Evolutionary conservation across 805 yeast species (phyloP).

Genomic region (Candida pseudoglaebosa): DNA sequence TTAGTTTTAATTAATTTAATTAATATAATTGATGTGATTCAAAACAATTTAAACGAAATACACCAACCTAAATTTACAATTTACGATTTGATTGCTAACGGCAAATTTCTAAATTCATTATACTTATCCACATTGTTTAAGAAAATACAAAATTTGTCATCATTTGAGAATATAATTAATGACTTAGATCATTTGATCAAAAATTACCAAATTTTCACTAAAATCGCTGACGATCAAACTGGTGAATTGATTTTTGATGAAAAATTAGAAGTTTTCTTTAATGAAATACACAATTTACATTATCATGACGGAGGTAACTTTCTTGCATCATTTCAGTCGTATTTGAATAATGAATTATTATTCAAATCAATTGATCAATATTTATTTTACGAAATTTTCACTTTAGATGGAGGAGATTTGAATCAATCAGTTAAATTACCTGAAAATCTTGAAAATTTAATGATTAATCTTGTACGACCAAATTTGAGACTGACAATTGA

Average conservation of each 20-base stretch:
- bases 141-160: constrained; percentile 5
- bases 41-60: constrained; percentile 5
- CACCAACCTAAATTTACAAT: constrained; percentile 25
- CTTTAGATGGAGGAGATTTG: constrained; percentile 23
- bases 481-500: constrained; percentile 29
- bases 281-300: too few species aligned
- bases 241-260: constrained; percentile 3
- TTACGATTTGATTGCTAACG: constrained; percentile 27
- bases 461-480: constrained; percentile 37
- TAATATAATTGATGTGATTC: constrained; percentile 19
- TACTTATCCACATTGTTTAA: constrained; percentile 20
- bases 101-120: constrained; percentile 24
- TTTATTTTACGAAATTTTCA: constrained; percentile 29
- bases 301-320: constrained; percentile 4
- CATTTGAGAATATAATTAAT: constrained; percentile 11
- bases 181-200: constrained; percentile 8
- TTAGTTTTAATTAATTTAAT: constrained; percentile 22
- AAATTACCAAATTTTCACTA: neutral
- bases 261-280: constrained; percentile 1
- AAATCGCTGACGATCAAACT: constrained; percentile 3
- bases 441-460: constrained; percentile 36
- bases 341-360: constrained; percentile 8
- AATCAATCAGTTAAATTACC: constrained; percentile 16
- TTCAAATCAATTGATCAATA: constrained; percentile 18
- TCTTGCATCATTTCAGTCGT: constrained; percentile 1